These are phyloP conservation scores for Pontederia paniculata DNA, from an alignment of 176 grass and related monocot species.

Conservation along the genomic window DNA sequence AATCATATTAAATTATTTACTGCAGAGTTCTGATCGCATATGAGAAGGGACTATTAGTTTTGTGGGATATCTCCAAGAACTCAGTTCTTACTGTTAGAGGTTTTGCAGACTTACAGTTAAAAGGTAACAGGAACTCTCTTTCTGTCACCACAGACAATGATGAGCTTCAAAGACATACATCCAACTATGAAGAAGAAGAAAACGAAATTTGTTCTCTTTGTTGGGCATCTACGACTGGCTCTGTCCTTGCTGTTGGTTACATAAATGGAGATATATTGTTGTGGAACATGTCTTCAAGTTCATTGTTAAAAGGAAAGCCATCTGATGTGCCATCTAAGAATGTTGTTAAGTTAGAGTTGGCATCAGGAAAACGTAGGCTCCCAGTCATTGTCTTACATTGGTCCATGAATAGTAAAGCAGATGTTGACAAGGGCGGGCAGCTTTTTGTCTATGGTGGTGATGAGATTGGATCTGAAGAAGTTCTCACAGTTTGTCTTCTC, in stretches of 20 bases:
- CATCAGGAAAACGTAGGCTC: slow-evolving; percentile 68
- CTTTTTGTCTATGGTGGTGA: slow-evolving; percentile 96
- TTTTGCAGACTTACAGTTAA: slow-evolving; percentile 41
- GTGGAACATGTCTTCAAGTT: slow-evolving; percentile 46
- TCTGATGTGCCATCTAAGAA: slow-evolving; percentile 26
- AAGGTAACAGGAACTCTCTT: slow-evolving; percentile 21
- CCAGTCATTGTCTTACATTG: slow-evolving; percentile 94
- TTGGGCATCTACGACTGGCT: slow-evolving; percentile 57
- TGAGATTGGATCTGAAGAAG: slow-evolving; percentile 98
- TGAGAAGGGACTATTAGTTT: slow-evolving; percentile 77
- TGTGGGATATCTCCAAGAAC: slow-evolving; percentile 76
- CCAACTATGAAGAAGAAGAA: slow-evolving; percentile 47
- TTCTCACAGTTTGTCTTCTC: slow-evolving; percentile 54
- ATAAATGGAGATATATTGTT: slow-evolving; percentile 87
- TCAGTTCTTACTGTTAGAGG: slow-evolving; percentile 42
- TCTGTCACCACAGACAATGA: slow-evolving; percentile 19
- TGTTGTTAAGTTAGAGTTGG: slow-evolving; percentile 73
- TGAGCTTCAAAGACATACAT: slow-evolving; percentile 30
- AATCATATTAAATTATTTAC: slow-evolving; percentile 13
- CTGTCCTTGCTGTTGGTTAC: slow-evolving; percentile 64
- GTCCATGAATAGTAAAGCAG: slow-evolving; percentile 39
- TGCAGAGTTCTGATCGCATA: slow-evolving; percentile 81
- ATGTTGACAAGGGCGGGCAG: slow-evolving; percentile 51
- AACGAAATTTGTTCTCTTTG: slow-evolving; percentile 87
- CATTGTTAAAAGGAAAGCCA: slow-evolving; percentile 47